These are phyloP conservation scores for Strobilomyces echinocephalus DNA, from an alignment of 768 basidiomycete genomes.

Conservation along the genomic window DNA sequence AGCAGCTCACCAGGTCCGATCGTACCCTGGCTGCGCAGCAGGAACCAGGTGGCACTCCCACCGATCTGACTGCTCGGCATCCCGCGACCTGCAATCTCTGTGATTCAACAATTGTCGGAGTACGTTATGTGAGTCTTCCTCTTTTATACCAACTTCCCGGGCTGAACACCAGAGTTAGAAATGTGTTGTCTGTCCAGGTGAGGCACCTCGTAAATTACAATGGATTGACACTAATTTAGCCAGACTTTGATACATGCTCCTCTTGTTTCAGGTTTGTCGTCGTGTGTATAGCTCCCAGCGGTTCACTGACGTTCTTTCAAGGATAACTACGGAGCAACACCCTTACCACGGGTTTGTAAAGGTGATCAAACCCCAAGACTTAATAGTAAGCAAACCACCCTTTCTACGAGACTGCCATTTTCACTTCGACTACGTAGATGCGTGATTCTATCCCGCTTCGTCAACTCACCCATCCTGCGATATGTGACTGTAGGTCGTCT, in stretches of 20 bases:
- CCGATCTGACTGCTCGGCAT: slow-evolving; percentile 42
- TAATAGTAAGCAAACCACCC: slow-evolving; percentile 45
- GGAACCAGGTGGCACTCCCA: background rate
- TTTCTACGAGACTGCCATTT: background rate
- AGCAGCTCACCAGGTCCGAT: slow-evolving; percentile 1
- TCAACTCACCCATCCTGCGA: slow-evolving; percentile 45
- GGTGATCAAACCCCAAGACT: slow-evolving; percentile 48
- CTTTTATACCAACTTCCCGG: background rate
- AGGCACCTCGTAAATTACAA: background rate
- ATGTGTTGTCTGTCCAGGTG: slow-evolving; percentile 65
- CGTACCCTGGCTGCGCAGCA: background rate
- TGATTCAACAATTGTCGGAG: slow-evolving; percentile 62
- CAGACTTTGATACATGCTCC: slow-evolving; percentile 74
- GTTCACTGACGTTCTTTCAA: slow-evolving; percentile 20
- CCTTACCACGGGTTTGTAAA: slow-evolving; percentile 72
- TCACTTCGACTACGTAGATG: slow-evolving; percentile 21
- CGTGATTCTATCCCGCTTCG: slow-evolving; percentile 21
- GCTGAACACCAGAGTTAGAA: slow-evolving; percentile 45
- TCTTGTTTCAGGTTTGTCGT: slow-evolving; percentile 59
- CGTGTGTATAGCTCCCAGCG: background rate
- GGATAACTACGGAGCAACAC: slow-evolving; percentile 69
- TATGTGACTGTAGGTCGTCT: slow-evolving; percentile 46
- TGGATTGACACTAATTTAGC: slow-evolving; percentile 5
- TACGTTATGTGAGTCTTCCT: slow-evolving; percentile 58
- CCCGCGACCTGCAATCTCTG: slow-evolving; percentile 74